These are phyloP conservation scores for Ophiosphaerella narmari DNA, from an alignment of 2,329 filamentous ascomycete genomes.

Conservation along the genomic window DNA sequence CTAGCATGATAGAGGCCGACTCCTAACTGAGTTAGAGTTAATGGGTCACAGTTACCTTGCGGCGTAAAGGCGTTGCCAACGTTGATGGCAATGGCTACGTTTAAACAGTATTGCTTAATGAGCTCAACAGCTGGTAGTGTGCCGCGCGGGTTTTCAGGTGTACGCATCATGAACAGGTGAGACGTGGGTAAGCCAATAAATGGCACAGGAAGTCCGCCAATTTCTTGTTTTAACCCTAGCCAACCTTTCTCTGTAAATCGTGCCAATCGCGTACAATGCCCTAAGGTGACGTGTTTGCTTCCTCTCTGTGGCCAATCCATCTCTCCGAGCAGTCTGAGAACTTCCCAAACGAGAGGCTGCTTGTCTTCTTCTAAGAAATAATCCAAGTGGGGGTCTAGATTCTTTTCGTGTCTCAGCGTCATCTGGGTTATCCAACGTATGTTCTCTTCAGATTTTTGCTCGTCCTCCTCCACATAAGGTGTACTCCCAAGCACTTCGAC, in stretches of 20 bases:
- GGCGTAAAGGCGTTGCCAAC: conserved; percentile 77
- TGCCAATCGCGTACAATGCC: conserved; percentile 71
- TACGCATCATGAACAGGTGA: conserved; percentile 73
- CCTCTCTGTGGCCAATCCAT: conserved; percentile 53
- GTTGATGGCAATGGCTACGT: conserved; percentile 68
- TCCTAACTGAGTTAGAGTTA: conserved; percentile 55
- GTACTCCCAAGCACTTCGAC: conserved; percentile 69
- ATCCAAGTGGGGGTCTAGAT: conserved; percentile 74
- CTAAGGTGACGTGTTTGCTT: conserved; percentile 54
- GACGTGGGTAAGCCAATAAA: conserved; percentile 74
- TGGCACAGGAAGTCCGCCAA: conserved; percentile 62
- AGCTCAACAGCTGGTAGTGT: conserved; percentile 66
- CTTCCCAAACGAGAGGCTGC: conserved; percentile 59
- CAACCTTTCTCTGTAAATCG: conserved; percentile 59
- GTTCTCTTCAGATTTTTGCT: conserved; percentile 58
- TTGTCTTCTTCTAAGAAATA: conserved; percentile 63
- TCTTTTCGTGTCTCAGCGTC: conserved; percentile 57
- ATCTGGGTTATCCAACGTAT: conserved; percentile 66
- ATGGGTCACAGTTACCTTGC: conserved; percentile 68
- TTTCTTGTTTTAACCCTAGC: conserved; percentile 52
- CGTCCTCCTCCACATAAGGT: conserved; percentile 68
- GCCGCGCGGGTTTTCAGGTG: conserved; percentile 55
- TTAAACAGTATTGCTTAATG: conserved; percentile 62
- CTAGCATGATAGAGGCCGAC: conserved; percentile 72
- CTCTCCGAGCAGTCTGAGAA: conserved; percentile 57